Evolutionary conservation across 768 basidiomycete species (phyloP), one percentile per base, ranked within the genome.

Genomic region (Lactarius indigo): DNA sequence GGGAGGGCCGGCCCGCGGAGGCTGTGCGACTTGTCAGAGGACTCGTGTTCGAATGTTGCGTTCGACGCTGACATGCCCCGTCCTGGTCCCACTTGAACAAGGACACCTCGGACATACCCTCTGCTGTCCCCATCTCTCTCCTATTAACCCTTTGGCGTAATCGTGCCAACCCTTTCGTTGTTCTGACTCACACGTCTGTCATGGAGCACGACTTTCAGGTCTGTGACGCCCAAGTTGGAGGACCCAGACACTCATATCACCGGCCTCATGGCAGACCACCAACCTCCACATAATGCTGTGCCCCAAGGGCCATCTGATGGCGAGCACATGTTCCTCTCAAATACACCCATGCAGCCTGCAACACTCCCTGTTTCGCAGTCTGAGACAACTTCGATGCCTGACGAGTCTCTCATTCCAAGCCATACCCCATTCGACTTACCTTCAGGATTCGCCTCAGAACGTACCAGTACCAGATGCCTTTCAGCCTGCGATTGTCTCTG

Each of bases 231-330:
- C 17, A 41, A 23, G 30, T 1, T 42, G 33, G n/a, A 52, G 50
- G 50, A 52, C 50, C 26, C 47, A 12, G 50, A 35, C 9, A 31
- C 28, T 52, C 57, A 13, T 33, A 23, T 42, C 4, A 12, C 12
- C 18, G 50, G 37, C 58, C 47, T 54, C 64, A 20, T 65, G 64
- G 39, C 23, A 30, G 41, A 59, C 58, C 31, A 26, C 30, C 23
- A 57, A 10, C 50, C 28, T 5, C 50, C 57, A 28, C 28, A 26
- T 57, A 33, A 54, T 54, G 50, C 50, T 52, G 28, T 42, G 47
- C 20, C 20, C 37, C 58, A 59, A 23, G 15, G 9, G 6, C 18
- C 17, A 28, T 55, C 64, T 20, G 58, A 55, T 41, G n/a, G n/a
- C 15, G n/a, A 42, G 20, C 47, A 1, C 57, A 17, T n/a, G n/a